Base-by-base conservation (phyloP, 768 basidiomycete genomes). In the Pleurotus pulmonarius region DNA sequence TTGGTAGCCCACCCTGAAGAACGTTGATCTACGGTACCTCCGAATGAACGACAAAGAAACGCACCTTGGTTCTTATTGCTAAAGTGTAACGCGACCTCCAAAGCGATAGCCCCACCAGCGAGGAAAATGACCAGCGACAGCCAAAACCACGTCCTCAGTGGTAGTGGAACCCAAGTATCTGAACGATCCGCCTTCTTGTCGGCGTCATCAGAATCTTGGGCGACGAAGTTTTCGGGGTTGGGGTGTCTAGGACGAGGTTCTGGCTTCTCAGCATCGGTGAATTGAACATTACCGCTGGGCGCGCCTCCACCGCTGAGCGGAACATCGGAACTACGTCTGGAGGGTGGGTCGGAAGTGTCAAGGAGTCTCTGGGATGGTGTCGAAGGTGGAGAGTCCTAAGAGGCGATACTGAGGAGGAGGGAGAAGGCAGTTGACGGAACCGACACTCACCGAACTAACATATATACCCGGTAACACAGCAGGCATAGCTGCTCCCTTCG, bases 101-200 rank as follows among this genome's bases (percentile, higher is more conserved):
- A 63, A 1, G 67, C 78, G 55, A 79, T 69, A 3, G 78, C 80
- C 3, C 69, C 70, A 11, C 56, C 58, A 3, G 72, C 62, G 56
- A 82, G 63, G 22, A 78, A 58, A 1, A 69, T 16, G 6, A 78
- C 69, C 37, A 80, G 69, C 0, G 77, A 64, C 5, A 77, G 59
- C 75, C 77, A 79, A 59, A 80, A 81, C 67, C 72, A 77, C n/a
- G 65, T 60, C 34, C 74, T 70, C 3, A 83, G 71, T 0, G 81
- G 77, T 7, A 71, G 58, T 2, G 81, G 81, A 11, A 73, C 67
- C 78, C 77, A 80, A 11, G 40, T 53, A 41, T 53, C 51, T 18
- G n/a, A 16, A 15, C 26, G 48, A 34, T 34, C 29, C 5, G 9
- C 15, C n/a, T n/a, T 16, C 20, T 1, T 44, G 15, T 47, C 46